A percentile compares a stretch with the other conserved stretches of the same genome.
phyloP scores from a whole-genome alignment of 805 yeast genomes.

The Cyberlindnera samutprakarnensis region DNA sequence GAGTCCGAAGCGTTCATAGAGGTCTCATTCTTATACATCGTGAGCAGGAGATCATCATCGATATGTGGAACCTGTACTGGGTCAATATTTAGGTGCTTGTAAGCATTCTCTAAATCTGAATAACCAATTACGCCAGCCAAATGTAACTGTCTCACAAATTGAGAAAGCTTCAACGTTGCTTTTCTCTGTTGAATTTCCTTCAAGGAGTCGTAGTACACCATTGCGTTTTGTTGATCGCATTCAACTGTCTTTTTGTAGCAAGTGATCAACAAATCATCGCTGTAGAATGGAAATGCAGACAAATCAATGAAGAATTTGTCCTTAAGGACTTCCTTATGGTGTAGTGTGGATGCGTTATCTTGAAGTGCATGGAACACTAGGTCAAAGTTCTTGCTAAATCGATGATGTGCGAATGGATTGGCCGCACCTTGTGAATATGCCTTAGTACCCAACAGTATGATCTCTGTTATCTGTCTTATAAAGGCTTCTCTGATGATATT shows the following conservation, averaged over 20 bases:
- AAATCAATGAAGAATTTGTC: constrained; percentile 35
- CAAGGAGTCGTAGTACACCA: constrained; percentile 54
- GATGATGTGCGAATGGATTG: constrained; percentile 23
- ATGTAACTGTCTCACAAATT: constrained; percentile 36
- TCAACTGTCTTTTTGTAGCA: constrained; percentile 36
- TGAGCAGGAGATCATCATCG: constrained; percentile 24
- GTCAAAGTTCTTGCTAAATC: constrained; percentile 20
- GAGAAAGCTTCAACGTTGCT: constrained; percentile 37
- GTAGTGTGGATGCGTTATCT: constrained; percentile 21
- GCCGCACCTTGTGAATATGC: constrained; percentile 20
- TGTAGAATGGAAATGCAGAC: constrained; percentile 41
- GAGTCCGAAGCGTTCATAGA: constrained; percentile 14
- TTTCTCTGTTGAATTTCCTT: constrained; percentile 41
- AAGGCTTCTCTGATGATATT: constrained; percentile 38
- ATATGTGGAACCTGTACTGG: constrained; percentile 18
- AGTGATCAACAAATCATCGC: constrained; percentile 39
- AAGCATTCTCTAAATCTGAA: constrained; percentile 36
- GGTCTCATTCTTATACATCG: constrained; percentile 27
- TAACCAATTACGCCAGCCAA: constrained; percentile 48
- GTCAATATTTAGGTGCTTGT: constrained; percentile 27
- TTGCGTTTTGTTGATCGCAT: constrained; percentile 37
- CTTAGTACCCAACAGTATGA: constrained; percentile 36
- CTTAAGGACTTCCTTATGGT: constrained; percentile 17
- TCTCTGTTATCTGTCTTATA: constrained; percentile 46
- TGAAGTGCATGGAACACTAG: constrained; percentile 25